Evolutionary conservation across 2,329 filamentous ascomycete genomes (phyloP), one percentile per base, ranked within the genome.

Genomic region (Pseudogymnoascus verrucosus): DNA sequence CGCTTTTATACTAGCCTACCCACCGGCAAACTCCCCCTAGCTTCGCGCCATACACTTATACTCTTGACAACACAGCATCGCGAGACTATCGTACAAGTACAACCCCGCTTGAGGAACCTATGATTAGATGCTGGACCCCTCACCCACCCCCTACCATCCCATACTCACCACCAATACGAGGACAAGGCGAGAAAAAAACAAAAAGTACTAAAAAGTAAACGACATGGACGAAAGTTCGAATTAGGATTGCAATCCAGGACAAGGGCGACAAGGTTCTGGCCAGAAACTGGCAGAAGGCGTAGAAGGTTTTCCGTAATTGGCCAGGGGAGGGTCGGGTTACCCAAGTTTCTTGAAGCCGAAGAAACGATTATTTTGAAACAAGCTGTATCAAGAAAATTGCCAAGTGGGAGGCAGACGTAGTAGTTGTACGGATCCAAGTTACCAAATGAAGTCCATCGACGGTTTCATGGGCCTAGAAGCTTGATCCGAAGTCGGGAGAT

Each of bases 241-340:
- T 54, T 31, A 12, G 26, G 47, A 12, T 16, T 54, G 47, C 47
- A 31, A 19, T 54, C 47, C 26, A 19, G 47, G 16, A 31, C 26
- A 54, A 54, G n/a, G 26, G 47, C 47, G 47, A 31, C 26, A 31
- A 7, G n/a, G 8, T 54, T 8, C 47, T 54, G 47, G 47, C 26
- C 47, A 16, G n/a, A 31, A 31, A 31, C 3, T 54, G 26, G 47
- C n/a, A 31, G 26, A 19, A 31, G 47, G 26, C 26, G 47, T 11
- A 31, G 10, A 23, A 23, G 4, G 26, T 31, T 54, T 54, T 54
- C 7, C 47, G 47, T 31, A 54, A 54, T 59, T 60, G 31, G 37
- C 23, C n/a, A 60, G 40, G 28, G 57, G 59, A 59, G n/a, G 40
- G 66, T 67, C 61, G 62, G 62, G 64, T 69, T 71, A 71, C 67